Base-by-base conservation (phyloP, 1,139 yeast species). In the Suhomyces terraborum region DNA sequence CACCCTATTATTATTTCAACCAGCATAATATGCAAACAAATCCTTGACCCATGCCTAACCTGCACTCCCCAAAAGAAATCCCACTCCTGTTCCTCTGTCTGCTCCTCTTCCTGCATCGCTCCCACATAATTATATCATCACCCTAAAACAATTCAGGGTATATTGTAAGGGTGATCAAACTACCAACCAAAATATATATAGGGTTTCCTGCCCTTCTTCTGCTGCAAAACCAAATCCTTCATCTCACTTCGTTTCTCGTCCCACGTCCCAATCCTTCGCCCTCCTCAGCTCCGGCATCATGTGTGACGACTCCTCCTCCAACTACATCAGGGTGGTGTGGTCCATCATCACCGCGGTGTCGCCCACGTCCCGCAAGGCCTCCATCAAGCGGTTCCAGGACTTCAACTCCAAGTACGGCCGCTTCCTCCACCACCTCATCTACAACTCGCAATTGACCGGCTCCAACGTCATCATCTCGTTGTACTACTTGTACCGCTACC, bases 391-490 rank as follows among this genome's bases (percentile, higher is more conserved):
- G 35, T 42, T 25, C 26, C 46, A 42, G 8, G 46, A 42, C 18
- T 61, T 60, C 41, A 45, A 41, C 35, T 39, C 40, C 31, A 56
- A 50, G 38, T 60, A 61, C 48, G 49, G 54, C 24, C 41, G 38
- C 19, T 62, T 55, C 43, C 38, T 62, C 36, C 45, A 42, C 24
- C 49, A 49, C 36, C 47, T 63, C 24, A 52, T 64, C 8, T 45
- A 52, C 35, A 55, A 60, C 36, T 62, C 69, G 12, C 72, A 67
- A 46, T 47, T 69, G 28, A 42, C 65, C 4, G 41, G 51, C 4
- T 61, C 61, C 16, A 67, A 67, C 46, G 53, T 68, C 36, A 47
- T 64, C 18, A 64, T 69, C 20, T 53, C 65, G 36, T 51, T 66
- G 36, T 61, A 65, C 47, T 63, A 61, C 43, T 42, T 66, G 19